Conservation (phyloP, 352 stramenopile species). For the Phytophthora pinifolia region DNA sequence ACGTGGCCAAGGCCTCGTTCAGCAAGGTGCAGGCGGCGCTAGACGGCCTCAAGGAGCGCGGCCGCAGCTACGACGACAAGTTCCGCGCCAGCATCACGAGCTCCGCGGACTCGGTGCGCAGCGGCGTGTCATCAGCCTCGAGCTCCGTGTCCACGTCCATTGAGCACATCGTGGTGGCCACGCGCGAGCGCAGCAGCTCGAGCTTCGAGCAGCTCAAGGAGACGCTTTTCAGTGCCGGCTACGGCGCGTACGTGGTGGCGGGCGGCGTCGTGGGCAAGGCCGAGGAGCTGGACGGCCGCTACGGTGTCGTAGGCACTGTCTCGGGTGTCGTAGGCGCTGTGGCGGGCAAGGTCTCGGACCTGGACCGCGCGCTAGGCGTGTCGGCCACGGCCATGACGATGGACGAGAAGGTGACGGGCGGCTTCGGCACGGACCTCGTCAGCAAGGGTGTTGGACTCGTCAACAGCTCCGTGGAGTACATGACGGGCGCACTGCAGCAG, state of each 20-base stretch:
- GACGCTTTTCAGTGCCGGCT: conserved; percentile 51
- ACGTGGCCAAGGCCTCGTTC: conserved; percentile 58
- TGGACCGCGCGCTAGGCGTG: conserved; percentile 63
- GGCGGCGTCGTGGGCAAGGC: conserved; percentile 56
- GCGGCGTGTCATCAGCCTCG: conserved; percentile 36
- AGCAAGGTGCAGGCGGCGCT: conserved; percentile 52
- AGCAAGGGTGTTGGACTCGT: conserved; percentile 54
- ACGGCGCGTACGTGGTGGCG: conserved; percentile 53
- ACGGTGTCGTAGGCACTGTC: conserved; percentile 55
- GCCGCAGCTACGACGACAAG: conserved; percentile 68
- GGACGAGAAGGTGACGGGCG: conserved; percentile 75
- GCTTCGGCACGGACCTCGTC: conserved; percentile 57
- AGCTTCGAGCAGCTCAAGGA: conserved; percentile 65
- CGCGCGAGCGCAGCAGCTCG: conserved; percentile 50
- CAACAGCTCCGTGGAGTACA: conserved; percentile 69
- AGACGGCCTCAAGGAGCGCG: conserved; percentile 58
- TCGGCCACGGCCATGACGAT: conserved; percentile 65
- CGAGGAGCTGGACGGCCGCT: conserved; percentile 58
- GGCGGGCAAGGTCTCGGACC: conserved; percentile 49
- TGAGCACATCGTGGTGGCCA: conserved; percentile 63
- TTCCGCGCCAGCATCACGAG: conserved; percentile 46
- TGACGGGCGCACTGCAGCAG: conserved; percentile 59
- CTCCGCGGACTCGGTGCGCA: conserved; percentile 46
- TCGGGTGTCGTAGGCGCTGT: conserved; percentile 49
- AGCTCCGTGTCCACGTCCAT: conserved; percentile 64